Evolutionary conservation across 805 yeast genomes (phyloP).

Genomic region (Ogataea corticis): DNA sequence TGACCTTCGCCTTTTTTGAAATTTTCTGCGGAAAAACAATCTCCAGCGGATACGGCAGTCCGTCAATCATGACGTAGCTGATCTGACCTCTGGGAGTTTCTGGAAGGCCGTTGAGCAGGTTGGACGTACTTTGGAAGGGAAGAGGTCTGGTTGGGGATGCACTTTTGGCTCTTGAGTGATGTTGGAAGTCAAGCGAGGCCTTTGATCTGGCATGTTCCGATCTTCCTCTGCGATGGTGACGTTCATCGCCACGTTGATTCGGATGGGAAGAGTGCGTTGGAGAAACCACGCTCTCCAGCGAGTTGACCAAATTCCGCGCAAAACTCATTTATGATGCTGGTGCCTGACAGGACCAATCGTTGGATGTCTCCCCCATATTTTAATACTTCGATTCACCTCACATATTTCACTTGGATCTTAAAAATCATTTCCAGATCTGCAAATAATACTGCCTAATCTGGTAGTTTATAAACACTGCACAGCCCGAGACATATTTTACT

Average conservation of each 20-base stretch:
- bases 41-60: constrained; percentile 31
- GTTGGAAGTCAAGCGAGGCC: not conserved
- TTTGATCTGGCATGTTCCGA: not conserved
- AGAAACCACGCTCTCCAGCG: no score
- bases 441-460: constrained; percentile 1
- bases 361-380: no score
- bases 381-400: no score
- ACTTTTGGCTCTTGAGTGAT: constrained; percentile 1
- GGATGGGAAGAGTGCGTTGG: no score
- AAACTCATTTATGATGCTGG: no score
- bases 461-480: constrained; percentile 4
- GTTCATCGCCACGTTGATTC: no score
- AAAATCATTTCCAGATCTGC: not conserved
- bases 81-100: constrained; percentile 8
- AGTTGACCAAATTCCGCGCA: no score
- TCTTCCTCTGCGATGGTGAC: not conserved
- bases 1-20: constrained; percentile 11
- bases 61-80: constrained; percentile 26
- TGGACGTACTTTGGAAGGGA: constrained; percentile 8
- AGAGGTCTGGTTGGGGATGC: constrained; percentile 4
- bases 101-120: constrained; percentile 2
- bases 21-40: constrained; percentile 32
- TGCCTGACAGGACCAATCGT: no score
- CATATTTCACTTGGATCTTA: not conserved
- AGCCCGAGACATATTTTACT: not conserved